phyloP scores from a whole-genome alignment of 495 filamentous ascomycete genomes.

The Neurospora pannonica region DNA sequence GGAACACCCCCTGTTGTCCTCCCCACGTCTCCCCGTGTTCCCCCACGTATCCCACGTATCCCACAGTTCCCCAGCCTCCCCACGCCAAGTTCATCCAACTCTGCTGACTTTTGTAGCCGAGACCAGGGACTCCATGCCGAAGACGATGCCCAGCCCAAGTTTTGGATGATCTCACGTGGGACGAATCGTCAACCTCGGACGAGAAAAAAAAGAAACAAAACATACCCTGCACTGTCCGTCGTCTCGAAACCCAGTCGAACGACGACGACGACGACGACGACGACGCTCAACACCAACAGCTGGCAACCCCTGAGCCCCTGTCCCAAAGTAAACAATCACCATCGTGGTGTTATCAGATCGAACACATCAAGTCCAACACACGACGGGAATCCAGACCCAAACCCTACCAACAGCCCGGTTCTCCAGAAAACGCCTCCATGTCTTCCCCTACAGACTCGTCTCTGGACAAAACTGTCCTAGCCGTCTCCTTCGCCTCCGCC shows the following conservation, averaged over 20 bases:
- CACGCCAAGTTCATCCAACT: background rate
- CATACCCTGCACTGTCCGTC: background rate
- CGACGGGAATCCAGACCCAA: background rate
- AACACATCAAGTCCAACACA: background rate
- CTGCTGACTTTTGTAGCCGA: background rate
- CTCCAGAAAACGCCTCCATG: background rate
- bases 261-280: background rate
- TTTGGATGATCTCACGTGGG: background rate
- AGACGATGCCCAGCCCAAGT: background rate
- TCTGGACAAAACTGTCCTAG: conserved; percentile 6
- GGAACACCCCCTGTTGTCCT: background rate
- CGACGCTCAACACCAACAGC: background rate
- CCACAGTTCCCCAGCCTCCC: background rate
- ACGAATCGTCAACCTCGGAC: background rate
- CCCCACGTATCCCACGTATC: background rate
- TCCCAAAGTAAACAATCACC: background rate
- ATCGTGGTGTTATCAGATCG: background rate
- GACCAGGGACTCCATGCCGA: background rate
- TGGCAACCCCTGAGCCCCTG: background rate
- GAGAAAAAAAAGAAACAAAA: background rate
- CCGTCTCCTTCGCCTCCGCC: conserved; percentile 9
- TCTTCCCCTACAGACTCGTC: background rate
- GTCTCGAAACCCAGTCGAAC: background rate
- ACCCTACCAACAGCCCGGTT: background rate
- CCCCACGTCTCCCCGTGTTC: background rate